A percentile compares a stretch with the other conserved stretches of the same genome.
Evolutionary conservation across 306 rosid genomes (phyloP).

Genomic region (Ormosia semicastrata): DNA sequence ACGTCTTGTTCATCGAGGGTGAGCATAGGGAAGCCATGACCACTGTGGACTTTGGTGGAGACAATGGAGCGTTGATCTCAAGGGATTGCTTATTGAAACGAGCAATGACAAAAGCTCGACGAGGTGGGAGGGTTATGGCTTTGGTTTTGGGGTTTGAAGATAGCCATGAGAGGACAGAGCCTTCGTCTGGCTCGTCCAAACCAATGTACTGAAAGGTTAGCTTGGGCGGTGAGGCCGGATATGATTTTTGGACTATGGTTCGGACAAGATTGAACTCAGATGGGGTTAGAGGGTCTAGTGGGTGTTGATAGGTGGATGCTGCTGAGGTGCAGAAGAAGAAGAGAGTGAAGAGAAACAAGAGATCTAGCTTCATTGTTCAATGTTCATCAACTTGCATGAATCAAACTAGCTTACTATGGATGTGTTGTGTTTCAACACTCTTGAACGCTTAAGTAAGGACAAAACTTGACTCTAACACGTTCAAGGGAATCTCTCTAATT

Average conservation of each 20-base stretch:
- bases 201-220: slow-evolving; percentile 54
- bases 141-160: slow-evolving; percentile 20
- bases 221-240: slow-evolving; percentile 8
- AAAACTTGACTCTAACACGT: too few species aligned
- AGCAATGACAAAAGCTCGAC: slow-evolving; percentile 36
- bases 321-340: neutral
- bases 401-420: too few species aligned
- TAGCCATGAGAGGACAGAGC: slow-evolving; percentile 44
- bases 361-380: too few species aligned
- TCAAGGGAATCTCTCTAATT: too few species aligned
- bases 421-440: too few species aligned
- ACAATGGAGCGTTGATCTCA: too few species aligned
- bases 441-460: too few species aligned
- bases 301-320: slow-evolving; percentile 28
- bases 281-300: slow-evolving; percentile 49
- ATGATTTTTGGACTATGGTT: slow-evolving; percentile 27
- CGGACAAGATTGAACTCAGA: slow-evolving; percentile 28
- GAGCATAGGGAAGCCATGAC: too few species aligned
- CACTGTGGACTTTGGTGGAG: too few species aligned
- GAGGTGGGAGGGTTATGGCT: slow-evolving; percentile 12
- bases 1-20: too few species aligned
- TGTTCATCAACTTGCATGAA: too few species aligned
- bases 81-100: too few species aligned
- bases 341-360: neutral
- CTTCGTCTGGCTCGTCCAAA: slow-evolving; percentile 56